These are phyloP conservation scores for Halophytophthora batemanensis DNA, from an alignment of 352 stramenopile species.

Conservation along the genomic window DNA sequence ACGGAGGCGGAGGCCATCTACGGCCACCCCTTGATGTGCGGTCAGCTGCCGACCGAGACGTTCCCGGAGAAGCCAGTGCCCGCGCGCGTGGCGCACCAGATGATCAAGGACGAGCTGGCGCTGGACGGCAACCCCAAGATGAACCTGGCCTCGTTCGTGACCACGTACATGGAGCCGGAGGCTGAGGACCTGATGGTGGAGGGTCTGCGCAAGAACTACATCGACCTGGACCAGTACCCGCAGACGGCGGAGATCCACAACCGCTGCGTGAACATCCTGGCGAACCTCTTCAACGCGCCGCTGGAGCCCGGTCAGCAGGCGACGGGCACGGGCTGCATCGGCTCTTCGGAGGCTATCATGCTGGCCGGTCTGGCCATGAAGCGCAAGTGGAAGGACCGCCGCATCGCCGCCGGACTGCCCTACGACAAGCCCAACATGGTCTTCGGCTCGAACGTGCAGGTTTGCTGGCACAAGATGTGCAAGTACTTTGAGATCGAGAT, in stretches of 20 bases:
- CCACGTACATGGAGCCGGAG: constrained; percentile 91
- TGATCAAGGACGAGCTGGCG: constrained; percentile 88
- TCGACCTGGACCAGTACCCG: constrained; percentile 92
- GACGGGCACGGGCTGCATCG: constrained; percentile 87
- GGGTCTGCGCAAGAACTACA: constrained; percentile 90
- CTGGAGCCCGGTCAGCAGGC: constrained; percentile 48
- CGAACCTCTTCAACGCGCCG: constrained; percentile 88
- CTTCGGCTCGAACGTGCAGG: constrained; percentile 90
- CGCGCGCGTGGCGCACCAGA: constrained; percentile 78
- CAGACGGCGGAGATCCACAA: constrained; percentile 93
- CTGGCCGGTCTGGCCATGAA: constrained; percentile 90
- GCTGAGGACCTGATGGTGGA: constrained; percentile 89
- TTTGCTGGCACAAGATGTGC: constrained; percentile 94
- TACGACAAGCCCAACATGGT: constrained; percentile 91
- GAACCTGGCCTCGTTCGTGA: constrained; percentile 91
- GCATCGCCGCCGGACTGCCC: constrained; percentile 67
- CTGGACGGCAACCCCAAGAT: constrained; percentile 90
- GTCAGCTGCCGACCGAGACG: constrained; percentile 49
- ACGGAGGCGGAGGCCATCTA: constrained; percentile 66
- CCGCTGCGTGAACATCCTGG: constrained; percentile 91
- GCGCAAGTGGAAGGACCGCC: constrained; percentile 87
- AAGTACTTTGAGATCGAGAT: constrained; percentile 94
- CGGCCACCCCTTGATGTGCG: constrained; percentile 80
- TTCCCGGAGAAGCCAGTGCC: constrained; percentile 71
- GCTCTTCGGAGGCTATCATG: constrained; percentile 92